A percentile compares a stretch with the other conserved stretches of the same genome.
These are phyloP conservation scores for Coemansia sp. DNA, from an alignment of 371 early-diverging fungal genomes.

Conservation along the genomic window DNA sequence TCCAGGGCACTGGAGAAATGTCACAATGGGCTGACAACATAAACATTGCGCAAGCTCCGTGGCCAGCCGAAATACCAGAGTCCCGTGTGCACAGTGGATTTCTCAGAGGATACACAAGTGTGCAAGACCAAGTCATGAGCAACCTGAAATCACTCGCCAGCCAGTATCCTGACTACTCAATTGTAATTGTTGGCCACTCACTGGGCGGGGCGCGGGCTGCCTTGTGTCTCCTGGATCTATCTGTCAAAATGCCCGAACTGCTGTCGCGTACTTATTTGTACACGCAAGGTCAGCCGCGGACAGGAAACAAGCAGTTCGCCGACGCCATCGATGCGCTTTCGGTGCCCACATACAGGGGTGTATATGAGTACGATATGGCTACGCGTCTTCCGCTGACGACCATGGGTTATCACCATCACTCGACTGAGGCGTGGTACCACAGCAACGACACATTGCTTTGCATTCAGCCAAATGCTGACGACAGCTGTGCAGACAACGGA, in stretches of 20 bases:
- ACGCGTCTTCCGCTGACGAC: constrained; percentile 12
- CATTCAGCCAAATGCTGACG: constrained; percentile 1
- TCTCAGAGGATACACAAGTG: constrained; percentile 27
- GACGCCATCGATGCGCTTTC: constrained; percentile 12
- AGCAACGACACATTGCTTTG: constrained; percentile 19
- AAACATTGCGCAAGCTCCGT: constrained; percentile 12
- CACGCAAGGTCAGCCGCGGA: constrained; percentile 28
- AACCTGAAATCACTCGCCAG: constrained; percentile 4
- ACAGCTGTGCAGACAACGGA: constrained; percentile 21
- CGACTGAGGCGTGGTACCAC: constrained; percentile 33
- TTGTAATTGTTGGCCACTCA: constrained; percentile 35
- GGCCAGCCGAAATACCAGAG: constrained; percentile 21
- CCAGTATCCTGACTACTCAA: constrained; percentile 17
- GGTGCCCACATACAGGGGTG: constrained; percentile 11
- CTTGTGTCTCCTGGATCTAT: constrained; percentile 20
- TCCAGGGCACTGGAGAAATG: constrained; percentile 35
- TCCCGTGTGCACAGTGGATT: constrained; percentile 44
- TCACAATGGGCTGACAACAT: constrained; percentile 35
- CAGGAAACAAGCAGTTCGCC: constrained; percentile 27
- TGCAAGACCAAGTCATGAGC: constrained; percentile 21
- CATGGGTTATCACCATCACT: constrained; percentile 30
- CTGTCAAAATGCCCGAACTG: constrained; percentile 10
- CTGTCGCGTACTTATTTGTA: constrained; percentile 9
- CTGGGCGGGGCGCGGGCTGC: constrained; percentile 34
- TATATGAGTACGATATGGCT: constrained; percentile 25